These are phyloP conservation scores for Boletus fagicola DNA, from an alignment of 768 basidiomycete species.

Conservation along the genomic window DNA sequence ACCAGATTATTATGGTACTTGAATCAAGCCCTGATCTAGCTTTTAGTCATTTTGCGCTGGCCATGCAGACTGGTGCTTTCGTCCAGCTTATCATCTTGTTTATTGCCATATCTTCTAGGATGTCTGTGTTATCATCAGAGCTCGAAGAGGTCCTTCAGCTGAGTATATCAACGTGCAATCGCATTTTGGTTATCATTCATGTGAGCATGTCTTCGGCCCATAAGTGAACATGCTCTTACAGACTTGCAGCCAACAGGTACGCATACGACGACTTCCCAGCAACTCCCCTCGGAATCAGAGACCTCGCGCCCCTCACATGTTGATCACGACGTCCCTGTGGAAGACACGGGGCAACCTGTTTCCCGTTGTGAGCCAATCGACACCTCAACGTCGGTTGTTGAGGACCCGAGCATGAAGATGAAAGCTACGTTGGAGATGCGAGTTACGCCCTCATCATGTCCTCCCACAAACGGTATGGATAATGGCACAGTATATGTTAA, in stretches of 20 bases:
- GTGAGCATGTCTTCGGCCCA: slow-evolving; percentile 26
- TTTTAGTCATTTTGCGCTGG: slow-evolving; percentile 55
- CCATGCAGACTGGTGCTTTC: slow-evolving; percentile 74
- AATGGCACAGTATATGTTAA: not conserved
- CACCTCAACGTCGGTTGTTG: not conserved
- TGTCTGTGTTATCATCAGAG: slow-evolving; percentile 46
- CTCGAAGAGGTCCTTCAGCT: slow-evolving; percentile 40
- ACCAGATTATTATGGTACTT: not conserved
- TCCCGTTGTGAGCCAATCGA: slow-evolving; percentile 2
- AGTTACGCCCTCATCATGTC: not conserved
- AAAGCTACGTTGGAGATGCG: not conserved
- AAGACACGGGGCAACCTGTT: slow-evolving; percentile 19
- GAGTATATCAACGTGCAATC: slow-evolving; percentile 25
- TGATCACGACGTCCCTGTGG: slow-evolving; percentile 3
- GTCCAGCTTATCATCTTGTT: slow-evolving; percentile 64
- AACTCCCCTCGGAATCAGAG: not conserved
- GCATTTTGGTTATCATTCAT: slow-evolving; percentile 30
- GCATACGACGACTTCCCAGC: not conserved
- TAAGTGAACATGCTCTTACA: slow-evolving; percentile 3
- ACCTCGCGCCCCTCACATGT: not conserved
- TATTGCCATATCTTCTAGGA: slow-evolving; percentile 58
- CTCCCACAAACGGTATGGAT: slow-evolving; percentile 6
- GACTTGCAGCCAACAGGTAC: slow-evolving; percentile 16
- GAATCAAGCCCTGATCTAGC: not conserved
- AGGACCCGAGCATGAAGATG: not conserved